Conservation (phyloP, 1,139 yeast genomes). For the Trichomonascaceae sp. region DNA sequence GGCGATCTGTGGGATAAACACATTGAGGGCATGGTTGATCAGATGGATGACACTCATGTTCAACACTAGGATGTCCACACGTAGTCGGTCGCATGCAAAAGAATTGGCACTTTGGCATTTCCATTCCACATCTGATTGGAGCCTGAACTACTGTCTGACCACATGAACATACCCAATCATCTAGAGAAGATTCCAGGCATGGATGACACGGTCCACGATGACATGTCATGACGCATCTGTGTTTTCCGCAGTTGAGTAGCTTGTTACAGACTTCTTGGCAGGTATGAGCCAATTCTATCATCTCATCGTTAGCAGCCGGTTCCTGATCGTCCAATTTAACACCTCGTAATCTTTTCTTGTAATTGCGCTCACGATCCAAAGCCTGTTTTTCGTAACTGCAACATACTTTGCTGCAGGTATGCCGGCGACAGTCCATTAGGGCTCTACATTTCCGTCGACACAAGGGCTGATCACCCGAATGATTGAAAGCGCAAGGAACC, state of each 20-base stretch:
- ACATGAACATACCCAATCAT: conserved; percentile 78
- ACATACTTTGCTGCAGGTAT: conserved; percentile 63
- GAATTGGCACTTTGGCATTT: conserved; percentile 57
- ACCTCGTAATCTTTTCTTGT: conserved; percentile 42
- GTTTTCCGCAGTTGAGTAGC: conserved; percentile 64
- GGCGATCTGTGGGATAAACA: conserved; percentile 55
- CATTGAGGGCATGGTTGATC: conserved; percentile 71
- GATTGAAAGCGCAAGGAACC: conserved; percentile 59
- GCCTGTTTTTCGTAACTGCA: conserved; percentile 66
- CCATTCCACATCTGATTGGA: conserved; percentile 86
- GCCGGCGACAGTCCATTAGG: conserved; percentile 72
- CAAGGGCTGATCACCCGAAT: conserved; percentile 46
- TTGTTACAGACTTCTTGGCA: conserved; percentile 69
- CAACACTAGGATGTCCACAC: conserved; percentile 74
- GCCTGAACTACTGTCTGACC: conserved; percentile 76
- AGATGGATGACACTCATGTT: conserved; percentile 65
- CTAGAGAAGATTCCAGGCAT: conserved; percentile 76
- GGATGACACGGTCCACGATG: conserved; percentile 82
- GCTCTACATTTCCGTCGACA: conserved; percentile 78
- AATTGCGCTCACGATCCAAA: conserved; percentile 51
- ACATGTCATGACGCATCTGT: conserved; percentile 67
- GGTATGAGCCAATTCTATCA: conserved; percentile 70
- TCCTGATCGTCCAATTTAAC: conserved; percentile 18
- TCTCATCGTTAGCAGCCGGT: conserved; percentile 38
- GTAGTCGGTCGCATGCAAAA: conserved; percentile 56